Percentiles rank a stretch among this genome's conserved stretches.
These are phyloP conservation scores for Cladosporium austrohemisphaericum DNA, from an alignment of 2,329 filamentous ascomycete species.

Conservation along the genomic window DNA sequence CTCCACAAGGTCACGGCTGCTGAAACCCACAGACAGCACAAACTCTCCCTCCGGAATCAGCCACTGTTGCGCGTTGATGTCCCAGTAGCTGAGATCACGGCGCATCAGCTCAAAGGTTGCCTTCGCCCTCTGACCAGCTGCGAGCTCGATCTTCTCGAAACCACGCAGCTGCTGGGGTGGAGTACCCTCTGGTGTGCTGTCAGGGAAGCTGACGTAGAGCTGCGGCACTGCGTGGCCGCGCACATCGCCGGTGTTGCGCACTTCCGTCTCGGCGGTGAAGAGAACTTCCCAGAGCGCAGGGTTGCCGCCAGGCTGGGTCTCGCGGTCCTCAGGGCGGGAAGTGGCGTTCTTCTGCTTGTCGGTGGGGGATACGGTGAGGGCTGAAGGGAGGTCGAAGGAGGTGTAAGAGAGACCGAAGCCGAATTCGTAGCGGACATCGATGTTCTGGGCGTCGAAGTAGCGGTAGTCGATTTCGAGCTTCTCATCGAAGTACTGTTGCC, in stretches of 20 bases:
- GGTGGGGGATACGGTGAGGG: constrained; percentile 48
- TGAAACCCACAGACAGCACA: constrained; percentile 16
- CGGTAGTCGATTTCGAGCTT: constrained; percentile 84
- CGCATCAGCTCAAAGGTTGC: constrained; percentile 39
- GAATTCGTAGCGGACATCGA: constrained; percentile 75
- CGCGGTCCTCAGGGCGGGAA: constrained; percentile 54
- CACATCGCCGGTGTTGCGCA: constrained; percentile 51
- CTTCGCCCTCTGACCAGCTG: constrained; percentile 19
- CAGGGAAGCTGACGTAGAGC: constrained; percentile 52
- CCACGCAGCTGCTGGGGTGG: constrained; percentile 43
- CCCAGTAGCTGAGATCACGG: constrained; percentile 43
- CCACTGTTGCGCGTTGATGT: constrained; percentile 39
- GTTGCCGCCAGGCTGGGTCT: constrained; percentile 48
- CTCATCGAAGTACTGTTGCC: constrained; percentile 76
- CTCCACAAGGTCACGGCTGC: constrained; percentile 20
- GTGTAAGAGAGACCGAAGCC: constrained; percentile 81
- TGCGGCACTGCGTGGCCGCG: constrained; percentile 52
- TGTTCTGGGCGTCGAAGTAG: constrained; percentile 70
- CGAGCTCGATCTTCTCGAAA: constrained; percentile 38
- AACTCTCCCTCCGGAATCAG: constrained; percentile 21
- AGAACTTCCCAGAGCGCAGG: constrained; percentile 57
- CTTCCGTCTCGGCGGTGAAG: constrained; percentile 43
- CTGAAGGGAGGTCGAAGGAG: constrained; percentile 58
- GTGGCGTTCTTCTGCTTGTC: constrained; percentile 40
- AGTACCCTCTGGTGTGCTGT: constrained; percentile 38